Conservation (phyloP, 179 eudicot genomes). For the Silene coronaria region DNA sequence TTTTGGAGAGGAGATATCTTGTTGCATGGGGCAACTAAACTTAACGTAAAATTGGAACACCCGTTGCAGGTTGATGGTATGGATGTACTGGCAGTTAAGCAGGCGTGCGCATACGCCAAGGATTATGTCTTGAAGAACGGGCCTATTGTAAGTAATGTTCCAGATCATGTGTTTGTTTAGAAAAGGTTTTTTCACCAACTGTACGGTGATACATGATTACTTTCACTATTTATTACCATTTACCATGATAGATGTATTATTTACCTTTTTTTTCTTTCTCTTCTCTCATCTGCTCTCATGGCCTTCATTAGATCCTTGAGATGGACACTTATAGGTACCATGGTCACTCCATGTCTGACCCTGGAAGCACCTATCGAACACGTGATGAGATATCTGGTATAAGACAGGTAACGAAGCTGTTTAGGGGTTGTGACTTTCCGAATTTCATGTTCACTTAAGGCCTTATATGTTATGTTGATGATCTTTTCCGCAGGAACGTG, state of each 20-base stretch:
- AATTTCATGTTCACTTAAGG: background rate
- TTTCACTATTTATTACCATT: background rate
- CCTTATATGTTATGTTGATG: background rate
- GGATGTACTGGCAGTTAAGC: conserved; percentile 97
- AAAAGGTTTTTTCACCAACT: too few species aligned
- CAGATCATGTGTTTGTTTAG: background rate
- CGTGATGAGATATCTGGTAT: conserved; percentile 91
- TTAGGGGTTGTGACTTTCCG: background rate
- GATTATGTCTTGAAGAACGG: conserved; percentile 88
- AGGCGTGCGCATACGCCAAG: conserved; percentile 89
- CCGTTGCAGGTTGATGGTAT: conserved; percentile 86
- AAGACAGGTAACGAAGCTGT: conserved; percentile 55
- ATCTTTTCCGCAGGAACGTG: conserved; percentile 65
- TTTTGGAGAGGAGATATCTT: background rate
- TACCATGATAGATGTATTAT: background rate
- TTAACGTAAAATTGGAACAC: background rate
- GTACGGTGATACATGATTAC: too few species aligned
- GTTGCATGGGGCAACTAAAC: background rate
- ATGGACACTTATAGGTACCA: conserved; percentile 99
- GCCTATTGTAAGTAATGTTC: conserved; percentile 68
- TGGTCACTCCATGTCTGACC: conserved; percentile 99
- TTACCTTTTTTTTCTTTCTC: background rate
- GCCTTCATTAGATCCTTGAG: conserved; percentile 67
- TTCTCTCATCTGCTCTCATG: background rate
- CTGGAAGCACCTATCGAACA: conserved; percentile 95